These are phyloP conservation scores for Oxyria digyna DNA, from an alignment of 148 eudicot genomes.

Conservation along the genomic window DNA sequence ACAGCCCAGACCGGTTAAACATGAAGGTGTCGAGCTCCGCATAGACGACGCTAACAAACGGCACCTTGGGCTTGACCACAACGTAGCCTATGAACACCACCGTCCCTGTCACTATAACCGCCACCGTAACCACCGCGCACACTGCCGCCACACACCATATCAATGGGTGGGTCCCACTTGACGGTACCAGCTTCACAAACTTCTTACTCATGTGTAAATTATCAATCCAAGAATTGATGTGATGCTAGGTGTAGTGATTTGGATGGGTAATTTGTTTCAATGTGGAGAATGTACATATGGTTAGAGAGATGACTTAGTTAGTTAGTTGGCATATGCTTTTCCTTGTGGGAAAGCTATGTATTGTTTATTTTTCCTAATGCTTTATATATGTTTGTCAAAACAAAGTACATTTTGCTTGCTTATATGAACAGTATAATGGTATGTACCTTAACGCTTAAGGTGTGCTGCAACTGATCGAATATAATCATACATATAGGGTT, in stretches of 20 bases:
- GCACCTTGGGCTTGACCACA: constrained; percentile 36
- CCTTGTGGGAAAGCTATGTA: constrained; percentile 36
- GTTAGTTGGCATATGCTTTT: constrained; percentile 50
- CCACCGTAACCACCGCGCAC: constrained; percentile 39
- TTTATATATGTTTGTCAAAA: background rate
- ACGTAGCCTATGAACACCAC: constrained; percentile 49
- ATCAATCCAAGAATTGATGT: background rate
- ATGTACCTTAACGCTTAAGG: background rate
- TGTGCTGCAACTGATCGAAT: too few species aligned
- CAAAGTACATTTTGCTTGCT: background rate
- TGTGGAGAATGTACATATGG: too few species aligned
- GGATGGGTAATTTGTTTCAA: background rate
- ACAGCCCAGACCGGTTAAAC: constrained; percentile 30
- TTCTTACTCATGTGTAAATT: background rate
- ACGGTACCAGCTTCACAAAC: background rate
- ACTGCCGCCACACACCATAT: constrained; percentile 53
- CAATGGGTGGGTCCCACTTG: constrained; percentile 29
- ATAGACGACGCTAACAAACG: constrained; percentile 29
- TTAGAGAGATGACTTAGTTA: background rate
- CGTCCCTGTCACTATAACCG: constrained; percentile 43
- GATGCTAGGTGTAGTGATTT: too few species aligned
- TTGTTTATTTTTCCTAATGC: background rate
- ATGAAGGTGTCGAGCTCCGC: constrained; percentile 41
- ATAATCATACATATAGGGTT: too few species aligned
- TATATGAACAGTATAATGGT: background rate